Conservation (phyloP, 2,329 filamentous ascomycete genomes). For the Fusarium armeniacum region DNA sequence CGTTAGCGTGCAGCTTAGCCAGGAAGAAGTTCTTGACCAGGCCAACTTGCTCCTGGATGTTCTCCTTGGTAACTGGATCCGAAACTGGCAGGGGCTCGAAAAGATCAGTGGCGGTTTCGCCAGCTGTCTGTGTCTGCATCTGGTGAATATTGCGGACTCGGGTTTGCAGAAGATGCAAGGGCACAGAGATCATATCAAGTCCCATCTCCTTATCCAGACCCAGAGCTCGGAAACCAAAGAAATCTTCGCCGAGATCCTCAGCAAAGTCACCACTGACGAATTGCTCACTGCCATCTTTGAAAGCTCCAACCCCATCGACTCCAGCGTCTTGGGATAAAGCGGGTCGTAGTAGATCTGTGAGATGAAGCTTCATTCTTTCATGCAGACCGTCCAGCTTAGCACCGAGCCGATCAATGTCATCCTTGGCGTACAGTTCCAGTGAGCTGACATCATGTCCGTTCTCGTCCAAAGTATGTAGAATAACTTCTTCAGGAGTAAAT, state of each 20-base stretch:
- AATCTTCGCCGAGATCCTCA: constrained; percentile 97
- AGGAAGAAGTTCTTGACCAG: constrained; percentile 93
- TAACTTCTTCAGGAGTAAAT: constrained; percentile 86
- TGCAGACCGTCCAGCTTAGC: constrained; percentile 86
- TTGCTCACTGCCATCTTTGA: constrained; percentile 97
- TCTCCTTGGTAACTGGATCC: constrained; percentile 84
- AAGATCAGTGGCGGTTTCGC: constrained; percentile 70
- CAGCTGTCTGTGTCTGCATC: constrained; percentile 76
- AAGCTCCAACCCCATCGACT: constrained; percentile 87
- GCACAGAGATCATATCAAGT: constrained; percentile 87
- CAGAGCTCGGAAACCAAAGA: constrained; percentile 97
- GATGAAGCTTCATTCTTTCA: constrained; percentile 92
- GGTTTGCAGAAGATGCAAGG: constrained; percentile 92
- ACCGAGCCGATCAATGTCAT: constrained; percentile 90
- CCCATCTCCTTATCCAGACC: constrained; percentile 94
- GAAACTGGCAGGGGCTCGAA: constrained; percentile 78
- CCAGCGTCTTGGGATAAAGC: constrained; percentile 82
- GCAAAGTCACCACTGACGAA: constrained; percentile 98
- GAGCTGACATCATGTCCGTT: constrained; percentile 86
- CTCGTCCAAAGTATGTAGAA: constrained; percentile 87
- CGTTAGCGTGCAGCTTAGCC: constrained; percentile 86
- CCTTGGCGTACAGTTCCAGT: constrained; percentile 88
- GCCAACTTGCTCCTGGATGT: constrained; percentile 83
- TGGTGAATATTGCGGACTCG: constrained; percentile 89
- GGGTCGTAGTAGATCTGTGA: constrained; percentile 92